These are phyloP conservation scores for Auricularia sp. DNA, from an alignment of 768 basidiomycete species.

Conservation along the genomic window DNA sequence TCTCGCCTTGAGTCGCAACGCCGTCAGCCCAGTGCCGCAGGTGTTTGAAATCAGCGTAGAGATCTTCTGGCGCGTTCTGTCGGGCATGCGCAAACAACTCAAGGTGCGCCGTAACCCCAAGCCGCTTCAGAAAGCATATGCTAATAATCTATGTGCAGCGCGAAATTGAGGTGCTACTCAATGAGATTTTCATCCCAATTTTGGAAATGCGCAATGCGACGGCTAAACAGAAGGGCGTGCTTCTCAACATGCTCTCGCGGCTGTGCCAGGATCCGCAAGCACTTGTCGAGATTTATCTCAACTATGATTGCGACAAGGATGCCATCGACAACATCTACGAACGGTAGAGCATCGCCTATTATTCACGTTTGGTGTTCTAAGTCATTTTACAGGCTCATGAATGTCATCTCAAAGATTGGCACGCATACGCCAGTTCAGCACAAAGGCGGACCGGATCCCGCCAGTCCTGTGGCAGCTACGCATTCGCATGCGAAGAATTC, in stretches of 20 bases:
- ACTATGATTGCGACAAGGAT: constrained; percentile 96
- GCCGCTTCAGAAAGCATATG: neutral
- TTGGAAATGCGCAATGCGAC: constrained; percentile 97
- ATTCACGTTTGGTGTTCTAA: neutral
- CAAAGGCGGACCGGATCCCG: constrained; percentile 40
- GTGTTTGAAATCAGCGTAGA: constrained; percentile 98
- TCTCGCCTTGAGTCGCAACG: constrained; percentile 84
- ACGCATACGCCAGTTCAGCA: constrained; percentile 42
- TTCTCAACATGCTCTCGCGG: constrained; percentile 77
- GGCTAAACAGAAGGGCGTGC: constrained; percentile 86
- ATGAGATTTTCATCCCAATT: constrained; percentile 97
- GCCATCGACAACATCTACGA: constrained; percentile 97
- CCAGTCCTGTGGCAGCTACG: constrained; percentile 45
- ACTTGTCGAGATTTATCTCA: constrained; percentile 94
- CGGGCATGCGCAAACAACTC: constrained; percentile 87
- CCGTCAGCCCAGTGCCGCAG: constrained; percentile 88
- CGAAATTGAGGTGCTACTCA: constrained; percentile 97
- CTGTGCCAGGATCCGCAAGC: constrained; percentile 96
- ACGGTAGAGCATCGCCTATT: constrained; percentile 42
- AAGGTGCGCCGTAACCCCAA: constrained; percentile 46
- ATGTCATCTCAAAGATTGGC: constrained; percentile 88
- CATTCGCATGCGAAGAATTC: constrained; percentile 35
- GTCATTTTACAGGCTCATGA: constrained; percentile 56
- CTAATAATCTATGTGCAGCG: constrained; percentile 43
- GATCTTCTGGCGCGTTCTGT: constrained; percentile 95